Evolutionary conservation across 306 rosid genomes (phyloP).

Genomic region (Crotalaria pallida): DNA sequence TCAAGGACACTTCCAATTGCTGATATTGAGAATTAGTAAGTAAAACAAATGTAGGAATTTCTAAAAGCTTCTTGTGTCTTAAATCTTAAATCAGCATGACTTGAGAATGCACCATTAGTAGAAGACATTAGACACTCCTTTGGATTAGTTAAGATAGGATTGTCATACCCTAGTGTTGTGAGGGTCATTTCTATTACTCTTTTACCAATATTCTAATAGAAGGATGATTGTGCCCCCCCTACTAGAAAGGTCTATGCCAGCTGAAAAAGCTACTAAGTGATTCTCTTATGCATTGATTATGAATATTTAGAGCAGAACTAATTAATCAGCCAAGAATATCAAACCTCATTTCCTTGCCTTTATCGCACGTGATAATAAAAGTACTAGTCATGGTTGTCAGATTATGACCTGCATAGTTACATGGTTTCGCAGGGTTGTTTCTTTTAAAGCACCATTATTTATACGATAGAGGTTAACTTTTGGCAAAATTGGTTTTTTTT

Average conservation of each 20-base stretch:
- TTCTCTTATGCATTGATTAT: slow-evolving; percentile 17
- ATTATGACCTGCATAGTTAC: not conserved
- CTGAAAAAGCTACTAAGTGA: not conserved
- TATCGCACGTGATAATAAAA: slow-evolving; percentile 8
- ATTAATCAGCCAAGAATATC: not conserved
- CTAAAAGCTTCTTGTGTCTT: not conserved
- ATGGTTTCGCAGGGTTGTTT: not conserved
- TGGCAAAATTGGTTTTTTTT: too few species aligned
- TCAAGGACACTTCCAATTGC: not conserved
- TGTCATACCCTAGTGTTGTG: not conserved
- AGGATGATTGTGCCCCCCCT: not conserved
- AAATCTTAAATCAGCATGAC: not conserved
- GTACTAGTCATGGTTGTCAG: not conserved
- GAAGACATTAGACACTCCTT: not conserved
- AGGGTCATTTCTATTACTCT: slow-evolving; percentile 3
- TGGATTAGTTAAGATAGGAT: not conserved
- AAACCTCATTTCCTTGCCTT: slow-evolving; percentile 19
- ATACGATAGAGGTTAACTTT: too few species aligned
- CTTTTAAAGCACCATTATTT: too few species aligned
- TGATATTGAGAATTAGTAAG: not conserved
- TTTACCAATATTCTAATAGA: not conserved
- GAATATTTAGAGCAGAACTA: not conserved
- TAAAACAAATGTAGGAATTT: not conserved
- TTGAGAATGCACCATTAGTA: not conserved
- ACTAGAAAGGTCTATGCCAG: slow-evolving; percentile 24